Conservation (phyloP, 805 yeast genomes). For the Barnettozyma siamensis region DNA sequence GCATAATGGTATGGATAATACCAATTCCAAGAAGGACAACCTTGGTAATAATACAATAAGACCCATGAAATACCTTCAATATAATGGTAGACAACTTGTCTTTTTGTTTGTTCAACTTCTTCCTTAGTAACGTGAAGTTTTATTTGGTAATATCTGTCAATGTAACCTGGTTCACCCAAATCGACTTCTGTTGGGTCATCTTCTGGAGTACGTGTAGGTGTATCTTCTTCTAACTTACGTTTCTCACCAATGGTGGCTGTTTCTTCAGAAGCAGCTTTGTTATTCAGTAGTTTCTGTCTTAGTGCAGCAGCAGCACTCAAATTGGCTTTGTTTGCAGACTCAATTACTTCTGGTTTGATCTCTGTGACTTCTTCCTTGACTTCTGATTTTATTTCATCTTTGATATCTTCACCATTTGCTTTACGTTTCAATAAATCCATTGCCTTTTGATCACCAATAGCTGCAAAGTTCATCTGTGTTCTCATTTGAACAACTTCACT, state of each 20-base stretch:
- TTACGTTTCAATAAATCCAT: slow-evolving; percentile 8
- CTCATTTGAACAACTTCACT: slow-evolving; percentile 64
- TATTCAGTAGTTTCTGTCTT: slow-evolving; percentile 29
- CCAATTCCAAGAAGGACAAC: slow-evolving; percentile 99
- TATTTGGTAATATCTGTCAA: slow-evolving; percentile 67
- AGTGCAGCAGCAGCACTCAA: slow-evolving; percentile 43
- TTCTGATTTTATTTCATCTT: slow-evolving; percentile 23
- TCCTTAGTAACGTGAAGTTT: slow-evolving; percentile 60
- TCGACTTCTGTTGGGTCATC: slow-evolving; percentile 36
- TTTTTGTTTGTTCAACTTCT: slow-evolving; percentile 48
- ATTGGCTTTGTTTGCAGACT: slow-evolving; percentile 32
- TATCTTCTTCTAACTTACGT: slow-evolving; percentile 13
- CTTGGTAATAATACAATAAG: slow-evolving; percentile 87
- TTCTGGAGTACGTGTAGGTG: slow-evolving; percentile 15
- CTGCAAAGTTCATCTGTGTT: slow-evolving; percentile 60
- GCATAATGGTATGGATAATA: slow-evolving; percentile 96
- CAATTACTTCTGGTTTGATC: slow-evolving; percentile 21
- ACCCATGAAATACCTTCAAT: slow-evolving; percentile 98
- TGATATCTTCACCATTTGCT: slow-evolving; percentile 23
- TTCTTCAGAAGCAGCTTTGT: slow-evolving; percentile 11
- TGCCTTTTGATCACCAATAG: slow-evolving; percentile 46
- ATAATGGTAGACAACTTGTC: slow-evolving; percentile 62
- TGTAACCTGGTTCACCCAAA: slow-evolving; percentile 85
- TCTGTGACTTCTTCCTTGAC: slow-evolving; percentile 25
- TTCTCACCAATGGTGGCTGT: slow-evolving; percentile 16